Base-by-base conservation (phyloP, 164 flowering plant species). In the Taxillus chinensis region DNA sequence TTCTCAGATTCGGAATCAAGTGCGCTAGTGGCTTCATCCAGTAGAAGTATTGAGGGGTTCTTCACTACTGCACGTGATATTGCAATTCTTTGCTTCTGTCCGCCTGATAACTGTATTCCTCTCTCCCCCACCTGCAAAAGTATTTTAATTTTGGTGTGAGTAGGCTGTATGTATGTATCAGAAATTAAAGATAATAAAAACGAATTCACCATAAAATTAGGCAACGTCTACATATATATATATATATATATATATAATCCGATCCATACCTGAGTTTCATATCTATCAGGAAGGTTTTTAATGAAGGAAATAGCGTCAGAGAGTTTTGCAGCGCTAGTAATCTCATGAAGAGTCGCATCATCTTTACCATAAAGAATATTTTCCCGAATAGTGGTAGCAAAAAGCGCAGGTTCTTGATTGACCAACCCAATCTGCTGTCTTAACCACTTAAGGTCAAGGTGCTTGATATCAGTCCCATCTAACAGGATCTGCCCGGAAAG, bases 1-100 rank as follows among this genome's bases (percentile, higher is more conserved):
- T 85, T 93, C 79, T 93, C 98, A 16, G 98, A 93, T 74, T 93
- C 98, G 0, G 96, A 83, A 78, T 93, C 98, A 17, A 93, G 87
- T 43, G 97, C 98, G 62, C 96, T 89, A 0, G 98, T 92, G 5
- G 98, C 98, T 73, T 92, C 98, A 72, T 92, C 98, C 41, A 93
- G 70, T 43, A 93, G 77, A 10, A 93, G 87, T 51, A 93, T 77
- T 0, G 92, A 84, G 1, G 98, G 98, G 53, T 89, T 90, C 71
- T 87, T 93, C 63, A 93, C 83, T 13, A 93, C 80, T 3, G 98
- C 98, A n/a, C 98, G 78, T 0, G 98, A 76, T 68, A 93, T 86
- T 16, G 98, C 98, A 41, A 93, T 88, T 60, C 98, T 75, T 64
- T 92, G 98, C 75, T 92, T 92, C 71, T 92, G 96, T 41, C 98